A percentile compares a stretch with the other conserved stretches of the same genome.
These are phyloP conservation scores for Pythium oligandrum DNA, from an alignment of 352 stramenopile genomes.

Conservation along the genomic window DNA sequence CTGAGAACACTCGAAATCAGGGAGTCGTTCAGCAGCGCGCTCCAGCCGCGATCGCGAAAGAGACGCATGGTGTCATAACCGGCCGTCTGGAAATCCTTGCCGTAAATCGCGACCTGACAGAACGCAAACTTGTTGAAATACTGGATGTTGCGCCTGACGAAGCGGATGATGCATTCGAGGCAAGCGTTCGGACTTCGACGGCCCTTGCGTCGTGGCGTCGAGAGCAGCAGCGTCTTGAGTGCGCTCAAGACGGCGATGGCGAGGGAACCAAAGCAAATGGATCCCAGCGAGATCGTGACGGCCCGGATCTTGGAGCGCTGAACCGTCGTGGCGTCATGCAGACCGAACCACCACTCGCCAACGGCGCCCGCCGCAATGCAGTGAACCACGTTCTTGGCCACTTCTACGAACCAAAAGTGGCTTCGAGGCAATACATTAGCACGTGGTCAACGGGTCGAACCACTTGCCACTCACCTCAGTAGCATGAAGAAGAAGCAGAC, in stretches of 20 bases:
- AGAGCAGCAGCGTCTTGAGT: conserved; percentile 63
- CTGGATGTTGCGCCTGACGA: conserved; percentile 68
- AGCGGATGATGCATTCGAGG: conserved; percentile 71
- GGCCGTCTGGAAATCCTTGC: conserved; percentile 72
- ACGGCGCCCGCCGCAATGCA: conserved; percentile 75
- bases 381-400: conserved; percentile 83
- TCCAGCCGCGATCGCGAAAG: conserved; percentile 80
- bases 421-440: conserved; percentile 20
- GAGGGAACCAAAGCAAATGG: conserved; percentile 81
- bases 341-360: conserved; percentile 83
- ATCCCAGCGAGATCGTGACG: conserved; percentile 72
- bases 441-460: background rate
- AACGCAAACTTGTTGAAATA: conserved; percentile 89
- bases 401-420: conserved; percentile 83
- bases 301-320: conserved; percentile 58
- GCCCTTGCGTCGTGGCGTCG: conserved; percentile 56
- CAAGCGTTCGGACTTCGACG: conserved; percentile 67
- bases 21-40: conserved; percentile 68
- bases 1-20: conserved; percentile 75
- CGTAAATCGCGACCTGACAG: conserved; percentile 83
- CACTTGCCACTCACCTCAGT: conserved; percentile 42
- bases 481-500: conserved; percentile 82
- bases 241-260: conserved; percentile 66
- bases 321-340: conserved; percentile 68
- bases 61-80: conserved; percentile 75